Base-by-base conservation (phyloP, 75 land plant species). In the Picea sitchensis region DNA sequence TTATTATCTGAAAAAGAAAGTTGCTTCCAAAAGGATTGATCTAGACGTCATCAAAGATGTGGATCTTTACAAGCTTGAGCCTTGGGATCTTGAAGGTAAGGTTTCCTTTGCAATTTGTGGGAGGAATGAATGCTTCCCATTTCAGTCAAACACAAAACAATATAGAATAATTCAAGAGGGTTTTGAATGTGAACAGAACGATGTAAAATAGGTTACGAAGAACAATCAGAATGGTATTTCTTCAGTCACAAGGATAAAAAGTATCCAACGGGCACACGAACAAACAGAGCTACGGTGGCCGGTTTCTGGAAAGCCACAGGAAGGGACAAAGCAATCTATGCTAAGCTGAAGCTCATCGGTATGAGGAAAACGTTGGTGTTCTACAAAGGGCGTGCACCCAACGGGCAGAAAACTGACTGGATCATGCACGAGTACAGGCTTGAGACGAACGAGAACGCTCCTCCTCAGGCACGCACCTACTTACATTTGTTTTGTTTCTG, bases 51-150 rank as follows among this genome's bases (percentile, higher is more conserved):
- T 92, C 21, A 83, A 84, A 54, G 93, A 92, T 51, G 81, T 88
- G 31, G 91, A 91, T 80, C 91, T 91, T 77, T 87, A 91, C 86
- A 89, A 89, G 74, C 89, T 89, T 34, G 93, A 91, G 76, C 93
- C 93, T 61, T 91, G 93, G 93, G 93, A 91, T 51, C 91, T 91
- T 58, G 87, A 87, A 82, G 93, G 93, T 91, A 26, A 9, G 76
- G 56, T 51, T 51, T 51, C 56, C 11, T 9, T 51, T 51, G 56
- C 56, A 51, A 51, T 51, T 51, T 8, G 56, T 51, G 9, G 56
- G 56, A 51, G 56, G 56, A 51, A 51, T 51, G 56, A 51, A 51
- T 51, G 11, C 2, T 6, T 51, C 0, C 56, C 13, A 51, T 51
- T 51, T 51, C 9, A 51, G 56, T 9, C 8, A 9, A 51, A 51